These are phyloP conservation scores for Biscogniauxia mediterranea DNA, from an alignment of 2,329 filamentous ascomycete species.

Conservation along the genomic window DNA sequence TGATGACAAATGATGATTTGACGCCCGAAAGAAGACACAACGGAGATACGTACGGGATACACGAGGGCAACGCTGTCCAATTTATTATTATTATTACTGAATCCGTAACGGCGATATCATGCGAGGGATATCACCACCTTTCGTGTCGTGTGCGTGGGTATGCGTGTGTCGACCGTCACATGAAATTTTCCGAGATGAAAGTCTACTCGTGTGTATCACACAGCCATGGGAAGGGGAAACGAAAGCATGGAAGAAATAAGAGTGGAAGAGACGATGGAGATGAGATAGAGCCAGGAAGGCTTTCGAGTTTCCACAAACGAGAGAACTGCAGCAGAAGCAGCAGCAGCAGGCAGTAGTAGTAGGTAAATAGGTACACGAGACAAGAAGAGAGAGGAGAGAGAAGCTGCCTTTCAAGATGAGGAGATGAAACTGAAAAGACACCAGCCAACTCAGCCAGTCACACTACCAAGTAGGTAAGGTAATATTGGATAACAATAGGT, in stretches of 20 bases:
- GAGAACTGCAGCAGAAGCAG: no score
- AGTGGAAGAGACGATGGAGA: no score
- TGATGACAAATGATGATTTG: neutral
- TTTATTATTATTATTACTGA: neutral
- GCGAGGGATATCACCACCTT: neutral
- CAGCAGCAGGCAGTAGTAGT: no score
- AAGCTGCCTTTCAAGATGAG: no score
- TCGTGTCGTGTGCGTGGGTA: no score
- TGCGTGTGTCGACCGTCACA: neutral
- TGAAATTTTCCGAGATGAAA: neutral
- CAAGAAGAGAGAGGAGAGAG: neutral
- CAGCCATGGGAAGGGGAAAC: conserved; percentile 6
- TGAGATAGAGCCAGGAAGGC: no score
- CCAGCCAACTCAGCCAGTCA: neutral
- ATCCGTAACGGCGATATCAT: neutral
- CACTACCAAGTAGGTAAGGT: neutral
- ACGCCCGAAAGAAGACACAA: neutral
- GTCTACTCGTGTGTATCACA: neutral
- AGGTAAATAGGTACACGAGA: no score
- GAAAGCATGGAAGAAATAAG: conserved; percentile 6
- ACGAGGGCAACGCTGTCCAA: neutral
- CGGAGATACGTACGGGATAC: neutral
- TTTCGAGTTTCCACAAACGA: no score
- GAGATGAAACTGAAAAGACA: neutral
- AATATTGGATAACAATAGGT: no score